A percentile compares a stretch with the other conserved stretches of the same genome.
phyloP scores from a whole-genome alignment of 2,329 filamentous ascomycete genomes.

The Mycosphaerella sp. region DNA sequence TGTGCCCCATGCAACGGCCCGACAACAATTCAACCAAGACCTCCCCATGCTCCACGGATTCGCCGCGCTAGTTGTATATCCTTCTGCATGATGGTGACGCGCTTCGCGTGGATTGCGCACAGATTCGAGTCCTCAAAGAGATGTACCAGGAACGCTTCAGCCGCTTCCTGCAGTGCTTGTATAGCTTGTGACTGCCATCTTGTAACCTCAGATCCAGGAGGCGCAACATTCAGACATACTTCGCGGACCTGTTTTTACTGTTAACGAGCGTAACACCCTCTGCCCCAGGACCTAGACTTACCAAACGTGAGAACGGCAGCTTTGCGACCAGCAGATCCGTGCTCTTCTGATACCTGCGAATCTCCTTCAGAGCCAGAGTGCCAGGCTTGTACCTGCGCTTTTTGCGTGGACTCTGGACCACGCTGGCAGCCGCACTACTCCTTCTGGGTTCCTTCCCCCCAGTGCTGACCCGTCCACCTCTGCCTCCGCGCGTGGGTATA shows the following conservation, averaged over 20 bases:
- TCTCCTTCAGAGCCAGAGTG: slow-evolving; percentile 97
- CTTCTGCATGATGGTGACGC: slow-evolving; percentile 96
- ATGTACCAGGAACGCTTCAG: slow-evolving; percentile 97
- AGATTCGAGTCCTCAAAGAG: slow-evolving; percentile 98
- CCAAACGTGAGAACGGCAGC: slow-evolving; percentile 95
- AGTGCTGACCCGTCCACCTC: slow-evolving; percentile 24
- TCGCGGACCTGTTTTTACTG: slow-evolving; percentile 60
- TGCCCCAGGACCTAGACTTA: slow-evolving; percentile 26
- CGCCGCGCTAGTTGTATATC: slow-evolving; percentile 95
- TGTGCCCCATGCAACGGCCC: not conserved
- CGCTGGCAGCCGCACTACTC: slow-evolving; percentile 12
- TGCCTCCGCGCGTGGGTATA: slow-evolving; percentile 22
- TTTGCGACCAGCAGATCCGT: slow-evolving; percentile 95
- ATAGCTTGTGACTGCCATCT: slow-evolving; percentile 99
- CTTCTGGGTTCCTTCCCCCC: slow-evolving; percentile 22
- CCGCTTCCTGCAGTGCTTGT: slow-evolving; percentile 93
- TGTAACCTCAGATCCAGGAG: slow-evolving; percentile 55
- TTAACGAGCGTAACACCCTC: slow-evolving; percentile 4
- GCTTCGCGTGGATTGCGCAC: slow-evolving; percentile 98
- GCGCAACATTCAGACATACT: slow-evolving; percentile 94
- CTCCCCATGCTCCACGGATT: slow-evolving; percentile 68
- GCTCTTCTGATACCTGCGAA: slow-evolving; percentile 95
- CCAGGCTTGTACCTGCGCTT: slow-evolving; percentile 46
- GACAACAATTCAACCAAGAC: slow-evolving; percentile 15
- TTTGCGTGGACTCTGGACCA: slow-evolving; percentile 21